Conservation (phyloP, 108 stramenopile species). For the Cyclotella cryptica region DNA sequence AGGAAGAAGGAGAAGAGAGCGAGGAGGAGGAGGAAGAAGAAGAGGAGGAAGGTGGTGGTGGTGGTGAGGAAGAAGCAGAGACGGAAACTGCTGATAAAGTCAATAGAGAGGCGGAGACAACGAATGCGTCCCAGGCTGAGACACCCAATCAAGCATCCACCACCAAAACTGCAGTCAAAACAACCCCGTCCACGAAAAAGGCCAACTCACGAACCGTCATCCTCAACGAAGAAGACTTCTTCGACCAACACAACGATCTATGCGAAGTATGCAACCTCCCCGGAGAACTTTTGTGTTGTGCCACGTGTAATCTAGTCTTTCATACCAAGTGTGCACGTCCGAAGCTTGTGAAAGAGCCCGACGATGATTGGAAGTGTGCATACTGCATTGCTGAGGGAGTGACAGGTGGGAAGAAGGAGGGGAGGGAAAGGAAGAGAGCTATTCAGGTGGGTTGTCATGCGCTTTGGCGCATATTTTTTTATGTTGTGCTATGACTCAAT, state of each 20-base stretch:
- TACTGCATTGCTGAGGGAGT: constrained; percentile 72
- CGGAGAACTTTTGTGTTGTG: constrained; percentile 89
- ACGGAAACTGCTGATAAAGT: constrained; percentile 36
- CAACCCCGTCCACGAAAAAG: constrained; percentile 16
- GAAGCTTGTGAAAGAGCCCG: constrained; percentile 58
- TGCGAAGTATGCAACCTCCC: constrained; percentile 89
- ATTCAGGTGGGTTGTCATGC: constrained; percentile 3
- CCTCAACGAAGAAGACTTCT: constrained; percentile 73
- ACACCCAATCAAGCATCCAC: constrained; percentile 29
- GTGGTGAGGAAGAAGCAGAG: constrained; percentile 30
- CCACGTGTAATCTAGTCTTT: constrained; percentile 93
- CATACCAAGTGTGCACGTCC: constrained; percentile 92
- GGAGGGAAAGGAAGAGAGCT: constrained; percentile 64
- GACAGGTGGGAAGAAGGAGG: constrained; percentile 64
- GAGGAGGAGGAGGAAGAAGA: constrained; percentile 25
- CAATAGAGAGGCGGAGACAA: neutral
- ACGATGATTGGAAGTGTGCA: constrained; percentile 78
- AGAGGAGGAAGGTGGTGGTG: too few relatives aligned
- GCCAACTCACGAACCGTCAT: neutral
- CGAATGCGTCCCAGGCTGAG: constrained; percentile 13
- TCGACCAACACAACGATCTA: constrained; percentile 88
- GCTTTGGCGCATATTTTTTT: neutral
- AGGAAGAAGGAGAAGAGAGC: constrained; percentile 32
- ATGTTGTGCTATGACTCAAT: too few relatives aligned
- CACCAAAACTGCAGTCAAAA: neutral